Base-by-base conservation (phyloP, 2,329 filamentous ascomycete species). In the Coniella lustricola region DNA sequence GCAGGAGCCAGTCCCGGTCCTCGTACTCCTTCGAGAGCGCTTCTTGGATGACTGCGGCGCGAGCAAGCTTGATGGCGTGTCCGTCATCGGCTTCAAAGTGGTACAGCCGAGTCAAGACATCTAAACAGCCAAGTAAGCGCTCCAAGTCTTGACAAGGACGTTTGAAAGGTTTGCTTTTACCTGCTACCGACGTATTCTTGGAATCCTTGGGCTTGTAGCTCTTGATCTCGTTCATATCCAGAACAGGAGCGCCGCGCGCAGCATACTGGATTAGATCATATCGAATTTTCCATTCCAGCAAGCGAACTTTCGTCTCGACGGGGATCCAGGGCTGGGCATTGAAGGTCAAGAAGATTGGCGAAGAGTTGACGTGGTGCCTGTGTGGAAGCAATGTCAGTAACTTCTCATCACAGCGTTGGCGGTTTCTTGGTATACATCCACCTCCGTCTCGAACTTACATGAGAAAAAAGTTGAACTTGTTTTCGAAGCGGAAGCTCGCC, bases 251-350 rank as follows among this genome's bases (percentile, higher is more conserved):
- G 3, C 76, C 76, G 9, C 85, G 75, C 1, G 84, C 85, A 0
- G 83, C 77, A 62, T 94, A 95, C 66, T 89, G 73, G 5, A 82
- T 60, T 5, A 95, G 68, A 61, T 93, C 87, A 56, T 82, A 67
- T 36, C 89, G 79, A 43, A 83, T 85, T 65, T 94, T 95, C 79
- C 82, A 90, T 64, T 93, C 85, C 7, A 95, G 71, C 0, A 95
- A 67, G 5, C 87, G 80, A 12, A 74, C 70, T 61, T 90, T 91
- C 41, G 71, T 70, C 7, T 72, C 69, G 0, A 67, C 60, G 0
- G 79, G 71, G 37, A 90, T 71, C 76, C 78, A 93, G 33, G 71
- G 55, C 55, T 74, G 74, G 10, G 68, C 67, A 59, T 82, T 75
- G 61, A 95, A 74, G 7, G 73, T 71, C 55, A 87, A 74, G 69